Evolutionary conservation across 2,329 filamentous ascomycete species (phyloP), one percentile per base, ranked within the genome.

Genomic region (Camillea tinctor): DNA sequence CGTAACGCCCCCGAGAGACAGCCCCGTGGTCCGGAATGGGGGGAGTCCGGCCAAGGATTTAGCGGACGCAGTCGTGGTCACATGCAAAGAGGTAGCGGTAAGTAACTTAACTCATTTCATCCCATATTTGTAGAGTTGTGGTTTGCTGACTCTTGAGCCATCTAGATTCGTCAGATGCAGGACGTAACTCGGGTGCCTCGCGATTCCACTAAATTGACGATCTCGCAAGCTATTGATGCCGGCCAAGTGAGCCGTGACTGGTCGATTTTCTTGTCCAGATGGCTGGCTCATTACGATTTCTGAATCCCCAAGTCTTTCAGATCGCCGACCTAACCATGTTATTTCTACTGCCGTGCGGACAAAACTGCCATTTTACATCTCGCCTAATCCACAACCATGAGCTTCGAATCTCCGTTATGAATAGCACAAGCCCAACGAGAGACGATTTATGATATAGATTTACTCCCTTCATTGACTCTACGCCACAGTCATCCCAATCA

Each of bases 21-120:
- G 73, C 86, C 86, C n/a, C 80, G 85, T 23, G 85, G 84, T 23
- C 86, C 86, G 1, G 84, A 85, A 69, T 88, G 86, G 85, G 84
- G 86, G 36, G 71, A 77, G 75, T 51, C 77, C 75, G 26, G 71
- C 71, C 55, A 70, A 53, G 84, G 84, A 1, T 88, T 88, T 66
- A 78, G 75, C 44, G 75, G 76, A 20, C 83, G 86, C 60, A 75
- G 75, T 61, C 82, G 86, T 54, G 86, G 86, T 21, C 86, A 89
- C 70, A 81, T 82, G 72, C 82, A 85, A 64, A 81, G 85, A 61
- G 81, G 84, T 58, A 88, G 86, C 72, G 86, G 84, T 85, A 76
- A 74, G 82, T 78, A 20, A 13, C 8, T 51, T 9, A n/a, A 13
- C 17, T 4, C 19, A 26, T n/a, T n/a, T 17, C 19, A 54, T 20